Base-by-base conservation (phyloP, 2,329 filamentous ascomycete species). In the Cladosporium halotolerans region DNA sequence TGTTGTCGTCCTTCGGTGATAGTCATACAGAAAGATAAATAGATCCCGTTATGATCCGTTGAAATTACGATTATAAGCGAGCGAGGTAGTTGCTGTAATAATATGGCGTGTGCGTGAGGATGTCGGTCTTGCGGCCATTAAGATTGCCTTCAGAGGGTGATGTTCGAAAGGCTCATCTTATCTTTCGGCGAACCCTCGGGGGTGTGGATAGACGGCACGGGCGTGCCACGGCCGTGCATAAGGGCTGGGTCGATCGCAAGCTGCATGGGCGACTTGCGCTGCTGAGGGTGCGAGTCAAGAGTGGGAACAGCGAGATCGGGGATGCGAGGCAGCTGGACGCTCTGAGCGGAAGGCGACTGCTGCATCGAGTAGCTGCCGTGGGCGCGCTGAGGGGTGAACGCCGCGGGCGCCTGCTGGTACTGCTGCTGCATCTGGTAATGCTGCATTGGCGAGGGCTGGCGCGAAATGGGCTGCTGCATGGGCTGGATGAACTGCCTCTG, bases 101-200 rank as follows among this genome's bases (percentile, higher is more conserved):
- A 11, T 14, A n/a, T 14, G 16, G 14, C 8, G 16, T 14, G 33
- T 51, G 32, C 42, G 47, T n/a, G 14, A 16, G 41, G 39, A 14
- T 23, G 32, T 43, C 14, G 38, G 28, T 43, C n/a, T 39, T 14
- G n/a, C n/a, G n/a, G 5, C 48, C 32, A 51, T 51, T 33, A 51
- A 51, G 44, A 42, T 53, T 34, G 43, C 40, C 19, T 53, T 54
- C 52, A 54, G 45, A 54, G 63, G 4, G 66, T 69, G 40, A 70
- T 63, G 52, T 69, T 68, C 13, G 67, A 69, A 16, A 70, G 58
- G 57, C 66, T 67, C 68, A 70, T 70, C 61, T 69, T 69, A 53
- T 69, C 66, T 58, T 64, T 64, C 19, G 68, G 68, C 34, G 67
- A 69, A 53, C 61, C 68, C 7, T 67, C 65, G 14, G 57, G 65